Evolutionary conservation across 176 grass and related monocot genomes (phyloP).

Genomic region (Triticum dicoccoides): DNA sequence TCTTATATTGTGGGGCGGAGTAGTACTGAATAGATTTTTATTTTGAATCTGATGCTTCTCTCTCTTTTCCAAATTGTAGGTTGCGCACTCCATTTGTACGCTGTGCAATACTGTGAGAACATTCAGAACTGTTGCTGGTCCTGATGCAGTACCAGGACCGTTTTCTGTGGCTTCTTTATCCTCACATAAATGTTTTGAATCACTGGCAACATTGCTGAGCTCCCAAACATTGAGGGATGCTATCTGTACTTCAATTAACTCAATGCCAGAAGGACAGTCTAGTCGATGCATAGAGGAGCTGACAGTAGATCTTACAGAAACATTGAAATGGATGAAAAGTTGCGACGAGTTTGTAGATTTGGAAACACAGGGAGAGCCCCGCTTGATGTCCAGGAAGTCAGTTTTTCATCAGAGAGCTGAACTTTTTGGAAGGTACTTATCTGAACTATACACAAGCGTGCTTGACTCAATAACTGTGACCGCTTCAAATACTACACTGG

Average conservation of each 20-base stretch:
- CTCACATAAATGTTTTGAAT: conserved; percentile 56
- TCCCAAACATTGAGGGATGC: conserved; percentile 49
- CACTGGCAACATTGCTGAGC: conserved; percentile 54
- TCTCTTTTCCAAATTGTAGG: conserved; percentile 50
- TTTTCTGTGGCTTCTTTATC: conserved; percentile 66
- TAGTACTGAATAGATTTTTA: not conserved
- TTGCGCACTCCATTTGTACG: conserved; percentile 66
- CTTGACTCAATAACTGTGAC: conserved; percentile 73
- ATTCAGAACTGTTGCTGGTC: conserved; percentile 41
- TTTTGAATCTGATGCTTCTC: conserved; percentile 29
- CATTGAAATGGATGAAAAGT: conserved; percentile 70
- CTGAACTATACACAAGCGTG: conserved; percentile 64
- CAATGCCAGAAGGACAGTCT: conserved; percentile 83
- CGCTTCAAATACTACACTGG: conserved; percentile 66
- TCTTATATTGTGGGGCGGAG: too few species aligned
- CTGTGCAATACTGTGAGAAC: conserved; percentile 74
- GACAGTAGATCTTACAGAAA: conserved; percentile 57
- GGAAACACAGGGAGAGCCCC: conserved; percentile 13
- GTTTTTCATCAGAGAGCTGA: conserved; percentile 52
- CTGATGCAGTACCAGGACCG: conserved; percentile 33
- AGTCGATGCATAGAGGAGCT: conserved; percentile 78
- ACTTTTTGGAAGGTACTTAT: conserved; percentile 76
- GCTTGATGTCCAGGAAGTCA: conserved; percentile 21
- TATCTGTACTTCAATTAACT: conserved; percentile 69
- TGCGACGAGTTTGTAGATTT: conserved; percentile 29